These are phyloP conservation scores for Pleurotus platypus DNA, from an alignment of 768 basidiomycete genomes.

Conservation along the genomic window DNA sequence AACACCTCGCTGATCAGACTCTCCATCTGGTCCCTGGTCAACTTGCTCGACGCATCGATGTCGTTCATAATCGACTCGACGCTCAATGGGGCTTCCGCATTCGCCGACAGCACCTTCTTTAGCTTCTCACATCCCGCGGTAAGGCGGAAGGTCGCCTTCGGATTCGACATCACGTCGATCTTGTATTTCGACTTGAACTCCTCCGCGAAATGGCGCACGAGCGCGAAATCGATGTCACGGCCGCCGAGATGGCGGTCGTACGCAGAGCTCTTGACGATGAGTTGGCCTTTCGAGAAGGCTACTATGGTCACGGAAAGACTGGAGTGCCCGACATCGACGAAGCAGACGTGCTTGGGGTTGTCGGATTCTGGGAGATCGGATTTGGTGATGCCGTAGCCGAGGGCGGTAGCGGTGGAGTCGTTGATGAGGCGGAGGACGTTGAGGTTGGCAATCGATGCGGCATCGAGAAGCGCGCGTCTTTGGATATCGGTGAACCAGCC, in stretches of 20 bases:
- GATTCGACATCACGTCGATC: conserved; percentile 88
- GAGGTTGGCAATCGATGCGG: conserved; percentile 84
- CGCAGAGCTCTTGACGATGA: conserved; percentile 81
- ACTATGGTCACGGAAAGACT: conserved; percentile 83
- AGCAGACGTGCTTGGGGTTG: conserved; percentile 80
- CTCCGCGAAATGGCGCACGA: conserved; percentile 82
- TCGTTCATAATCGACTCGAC: conserved; percentile 98
- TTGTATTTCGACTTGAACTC: conserved; percentile 98
- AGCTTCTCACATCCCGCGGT: conserved; percentile 85
- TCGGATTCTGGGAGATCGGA: conserved; percentile 89
- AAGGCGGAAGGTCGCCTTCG: conserved; percentile 93
- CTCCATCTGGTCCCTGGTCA: conserved; percentile 83
- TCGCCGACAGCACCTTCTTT: conserved; percentile 96
- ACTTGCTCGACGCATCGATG: conserved; percentile 84
- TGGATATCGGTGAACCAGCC: conserved; percentile 97
- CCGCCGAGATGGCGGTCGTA: conserved; percentile 95
- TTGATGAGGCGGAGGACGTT: conserved; percentile 95
- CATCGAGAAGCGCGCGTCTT: conserved; percentile 85
- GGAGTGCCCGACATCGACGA: conserved; percentile 95
- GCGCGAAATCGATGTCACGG: conserved; percentile 91
- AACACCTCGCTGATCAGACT: conserved; percentile 71
- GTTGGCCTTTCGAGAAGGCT: conserved; percentile 92
- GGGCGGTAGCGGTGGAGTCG: conserved; percentile 92
- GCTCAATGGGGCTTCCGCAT: conserved; percentile 81
- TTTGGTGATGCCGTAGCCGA: conserved; percentile 99